Percentiles rank a stretch among this genome's conserved stretches.
phyloP scores from a whole-genome alignment of 805 yeast genomes.

The Pichia ethanolica region DNA sequence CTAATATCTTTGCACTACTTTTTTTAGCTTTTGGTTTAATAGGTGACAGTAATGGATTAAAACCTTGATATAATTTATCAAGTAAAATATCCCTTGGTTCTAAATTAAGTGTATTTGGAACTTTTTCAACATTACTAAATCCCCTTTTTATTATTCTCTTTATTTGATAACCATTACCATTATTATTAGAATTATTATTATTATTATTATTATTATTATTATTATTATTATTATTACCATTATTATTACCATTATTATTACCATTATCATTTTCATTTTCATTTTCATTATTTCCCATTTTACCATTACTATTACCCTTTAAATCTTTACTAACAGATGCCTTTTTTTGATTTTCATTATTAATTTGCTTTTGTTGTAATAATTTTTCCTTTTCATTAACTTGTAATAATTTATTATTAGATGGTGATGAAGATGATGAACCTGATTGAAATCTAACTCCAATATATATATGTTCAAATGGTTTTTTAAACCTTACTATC shows the following conservation, averaged over 20 bases:
- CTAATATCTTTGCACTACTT: constrained; percentile 23
- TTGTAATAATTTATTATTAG: background rate
- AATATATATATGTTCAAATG: background rate
- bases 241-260: background rate
- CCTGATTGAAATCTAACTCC: constrained; percentile 17
- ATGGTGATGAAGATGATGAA: constrained; percentile 11
- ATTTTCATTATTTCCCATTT: too few relatives aligned
- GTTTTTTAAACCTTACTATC: background rate
- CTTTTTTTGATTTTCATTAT: background rate
- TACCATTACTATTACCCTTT: background rate
- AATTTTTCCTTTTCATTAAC: background rate
- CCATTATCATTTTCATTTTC: background rate
- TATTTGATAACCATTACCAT: background rate
- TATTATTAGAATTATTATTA: background rate
- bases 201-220: background rate
- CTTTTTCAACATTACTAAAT: constrained; percentile 28
- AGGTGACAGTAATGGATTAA: constrained; percentile 28
- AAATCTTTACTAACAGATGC: background rate
- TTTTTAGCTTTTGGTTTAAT: constrained; percentile 16
- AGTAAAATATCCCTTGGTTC: constrained; percentile 28
- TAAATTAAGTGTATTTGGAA: constrained; percentile 27
- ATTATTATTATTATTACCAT: too few relatives aligned
- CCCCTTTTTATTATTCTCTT: constrained; percentile 21
- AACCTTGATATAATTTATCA: constrained; percentile 30
- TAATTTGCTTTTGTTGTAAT: constrained; percentile 1